phyloP scores from a whole-genome alignment of 1,284 basidiomycete genomes.

The Pascua guehoae region DNA sequence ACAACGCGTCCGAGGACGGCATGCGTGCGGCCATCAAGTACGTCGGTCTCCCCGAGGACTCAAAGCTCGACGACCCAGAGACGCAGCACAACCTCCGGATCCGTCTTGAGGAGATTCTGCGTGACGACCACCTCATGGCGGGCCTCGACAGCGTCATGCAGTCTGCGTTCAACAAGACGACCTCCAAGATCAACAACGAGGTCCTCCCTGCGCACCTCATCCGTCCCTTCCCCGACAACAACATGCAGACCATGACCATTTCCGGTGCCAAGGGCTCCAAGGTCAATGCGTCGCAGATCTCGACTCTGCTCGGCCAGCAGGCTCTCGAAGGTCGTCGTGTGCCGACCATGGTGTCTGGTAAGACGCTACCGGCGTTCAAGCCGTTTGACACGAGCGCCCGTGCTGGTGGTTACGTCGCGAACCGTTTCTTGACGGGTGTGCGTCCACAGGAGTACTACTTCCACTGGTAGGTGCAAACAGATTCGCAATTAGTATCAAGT shows the following conservation, averaged over 20 bases:
- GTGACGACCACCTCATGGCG: slow-evolving; percentile 96
- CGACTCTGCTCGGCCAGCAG: slow-evolving; percentile 93
- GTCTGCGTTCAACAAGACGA: slow-evolving; percentile 80
- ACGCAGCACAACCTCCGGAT: slow-evolving; percentile 54
- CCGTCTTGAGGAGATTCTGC: slow-evolving; percentile 84
- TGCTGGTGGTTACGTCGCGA: slow-evolving; percentile 99
- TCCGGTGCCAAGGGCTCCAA: slow-evolving; percentile 98
- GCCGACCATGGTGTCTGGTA: slow-evolving; percentile 98
- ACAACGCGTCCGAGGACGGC: slow-evolving; percentile 68
- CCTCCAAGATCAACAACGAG: slow-evolving; percentile 81
- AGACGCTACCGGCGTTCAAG: slow-evolving; percentile 96
- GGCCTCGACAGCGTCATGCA: slow-evolving; percentile 91
- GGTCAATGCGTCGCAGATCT: slow-evolving; percentile 97
- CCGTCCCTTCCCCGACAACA: slow-evolving; percentile 93
- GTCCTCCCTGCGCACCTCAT: slow-evolving; percentile 84
- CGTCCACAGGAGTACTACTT: slow-evolving; percentile 99
- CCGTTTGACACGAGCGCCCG: slow-evolving; percentile 95
- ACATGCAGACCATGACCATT: slow-evolving; percentile 99
- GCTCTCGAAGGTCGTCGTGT: slow-evolving; percentile 97
- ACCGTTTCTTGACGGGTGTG: slow-evolving; percentile 97
- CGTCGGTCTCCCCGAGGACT: slow-evolving; percentile 61
- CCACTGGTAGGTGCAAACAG: slow-evolving; percentile 54
- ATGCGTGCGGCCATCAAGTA: slow-evolving; percentile 74
- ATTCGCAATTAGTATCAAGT: neutral
- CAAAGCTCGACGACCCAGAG: slow-evolving; percentile 64